Base-by-base conservation (phyloP, 1,284 basidiomycete species). In the Marasmius tenuissimus region DNA sequence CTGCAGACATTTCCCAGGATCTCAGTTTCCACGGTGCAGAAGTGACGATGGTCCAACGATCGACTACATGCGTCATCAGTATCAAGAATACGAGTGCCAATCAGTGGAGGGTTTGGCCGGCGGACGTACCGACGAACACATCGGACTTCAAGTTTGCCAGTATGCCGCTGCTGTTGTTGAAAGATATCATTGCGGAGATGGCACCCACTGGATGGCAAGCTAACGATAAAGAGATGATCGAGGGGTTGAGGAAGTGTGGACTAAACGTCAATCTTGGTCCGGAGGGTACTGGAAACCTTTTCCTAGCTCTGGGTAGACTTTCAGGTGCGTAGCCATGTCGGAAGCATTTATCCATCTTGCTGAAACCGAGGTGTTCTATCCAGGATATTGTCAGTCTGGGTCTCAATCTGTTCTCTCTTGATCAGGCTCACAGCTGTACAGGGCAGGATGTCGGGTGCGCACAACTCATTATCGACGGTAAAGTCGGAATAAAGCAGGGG, bases 111-210 rank as follows among this genome's bases (percentile, higher is more conserved):
- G 60, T 67, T 3, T 85, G 76, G 72, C 77, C 78, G 27, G 75
- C 78, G 59, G 76, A 73, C 18, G 73, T 77, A 3, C 78, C 81
- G 1, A 65, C 73, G 1, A 77, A 80, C 6, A 70, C 79, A 7
- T 75, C 78, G 35, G 84, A 87, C 69, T 74, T 86, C 58, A 75
- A 75, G 62, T 72, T 75, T 49, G 70, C 72, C 18, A 72, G 78
- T 10, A 71, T 74, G 27, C 84, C 84, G 2, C 61, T 81, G 33
- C 68, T 70, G 0, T 66, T 82, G 12, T 62, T 75, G 57, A 76
- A 71, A 64, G 67, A 75, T 58, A 68, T 79, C 56, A 63, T 75
- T 61, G 74, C 69, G 57, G 70, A 68, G 9, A 65, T 49, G 18
- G 49, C 67, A 3, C 74, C 74, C 61, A 61, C 69, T 35, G 55